Evolutionary conservation across 163 green algal genomes (phyloP), one percentile per base, ranked within the genome.

Genomic region (Dunaliella salina): DNA sequence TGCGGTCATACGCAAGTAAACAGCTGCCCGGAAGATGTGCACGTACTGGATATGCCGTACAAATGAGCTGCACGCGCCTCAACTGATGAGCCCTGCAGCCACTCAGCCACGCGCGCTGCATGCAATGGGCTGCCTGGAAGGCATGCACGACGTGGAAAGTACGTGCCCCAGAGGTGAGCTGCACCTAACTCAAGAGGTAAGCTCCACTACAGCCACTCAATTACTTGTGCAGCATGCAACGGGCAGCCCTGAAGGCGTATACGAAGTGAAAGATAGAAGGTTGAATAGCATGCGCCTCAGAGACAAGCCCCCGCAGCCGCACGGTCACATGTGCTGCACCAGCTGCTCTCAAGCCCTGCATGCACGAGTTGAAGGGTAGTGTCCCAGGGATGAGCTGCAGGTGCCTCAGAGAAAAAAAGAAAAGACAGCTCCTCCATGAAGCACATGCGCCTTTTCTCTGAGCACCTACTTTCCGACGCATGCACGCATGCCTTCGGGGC

Each of bases 271-370:
- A 50, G 40, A n/a, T n/a, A n/a, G n/a, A n/a, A n/a, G n/a, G n/a
- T n/a, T n/a, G n/a, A n/a, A n/a, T n/a, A n/a, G n/a, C n/a, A n/a
- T n/a, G n/a, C n/a, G n/a, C n/a, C n/a, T n/a, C n/a, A n/a, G 88
- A 89, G 24, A 98, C 82, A 89, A 98, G 91, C 80, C 92, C 90
- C 0, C 91, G 89, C 83, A 98, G 91, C 69, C n/a, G n/a, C n/a
- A n/a, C 90, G 85, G 87, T 98, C 95, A 12, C 93, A 93, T 85
- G 92, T 90, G 26, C 88, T 90, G 26, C 94, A 87, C 86, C 87
- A 34, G 81, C 45, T 83, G 80, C 57, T 18, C 57, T 69, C 15
- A n/a, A n/a, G n/a, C n/a, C n/a, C n/a, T n/a, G n/a, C n/a, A n/a
- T n/a, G n/a, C n/a, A n/a, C n/a, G n/a, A n/a, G n/a, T n/a, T n/a